Base-by-base conservation (phyloP, 352 stramenopile species). In the Pythium phragmiticola region DNA sequence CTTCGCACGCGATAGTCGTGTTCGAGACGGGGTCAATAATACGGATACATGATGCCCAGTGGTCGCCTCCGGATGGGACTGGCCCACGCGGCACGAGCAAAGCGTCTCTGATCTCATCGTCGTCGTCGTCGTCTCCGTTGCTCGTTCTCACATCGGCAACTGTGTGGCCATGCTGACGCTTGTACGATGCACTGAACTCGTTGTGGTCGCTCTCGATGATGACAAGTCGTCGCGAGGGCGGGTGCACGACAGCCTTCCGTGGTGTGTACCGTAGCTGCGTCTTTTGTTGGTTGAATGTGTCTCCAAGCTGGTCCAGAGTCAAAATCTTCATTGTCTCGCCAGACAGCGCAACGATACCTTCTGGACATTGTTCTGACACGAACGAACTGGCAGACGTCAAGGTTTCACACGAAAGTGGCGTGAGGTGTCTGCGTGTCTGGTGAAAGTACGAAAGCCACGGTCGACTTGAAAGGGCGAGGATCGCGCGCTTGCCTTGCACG, bases 161-260 rank as follows among this genome's bases (percentile, higher is more conserved):
- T 26, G 72, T 65, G 28, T 91, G 63, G 3, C 85, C 80, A 62
- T 88, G 72, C 49, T 92, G 66, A 34, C 84, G 76, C 61, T 98
- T 98, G 70, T 98, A 94, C 43, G 92, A 87, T 36, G 89, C 80
- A 43, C 88, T 93, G 59, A 92, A 98, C 46, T 98, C 94, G 70
- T 99, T 99, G 71, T 98, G 93, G 70, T 99, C 98, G 48, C 89
- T 97, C 78, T 99, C 97, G 56, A 99, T 92, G n/a, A 99, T 75
- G 37, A 98, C 81, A 3, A 99, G 72, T 46, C 97, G 80, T 56
- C 92, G 77, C 9, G 82, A 89, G 13, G 81, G 70, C 8, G 86
- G 87, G 49, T 99, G 81, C 9, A 98, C 69, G 3, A 97, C 92
- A 49, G 98, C 97, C 71, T 97, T 89, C 51, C 97, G 92, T 42